Percentiles rank a stretch among this genome's conserved stretches.
Conservation (phyloP, 192 early-diverging fungal species). For the Backusella westeae region DNA sequence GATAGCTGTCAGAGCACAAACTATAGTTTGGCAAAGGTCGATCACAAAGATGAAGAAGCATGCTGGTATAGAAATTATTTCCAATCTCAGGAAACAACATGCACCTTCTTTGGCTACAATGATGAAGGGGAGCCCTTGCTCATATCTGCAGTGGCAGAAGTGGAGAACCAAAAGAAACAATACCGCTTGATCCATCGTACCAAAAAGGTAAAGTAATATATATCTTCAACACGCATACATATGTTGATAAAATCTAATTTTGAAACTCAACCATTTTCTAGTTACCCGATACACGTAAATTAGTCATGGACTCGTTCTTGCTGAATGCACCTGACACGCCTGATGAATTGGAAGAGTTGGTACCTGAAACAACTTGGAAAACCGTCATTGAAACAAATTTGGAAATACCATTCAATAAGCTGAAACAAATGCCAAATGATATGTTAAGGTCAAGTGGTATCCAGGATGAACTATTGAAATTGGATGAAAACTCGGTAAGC, state of each 20-base stretch:
- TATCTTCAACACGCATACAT: background rate
- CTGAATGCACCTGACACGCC: conserved; percentile 11
- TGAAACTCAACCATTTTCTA: background rate
- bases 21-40: conserved; percentile 15
- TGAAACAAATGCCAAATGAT: conserved; percentile 56
- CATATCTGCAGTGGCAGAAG: conserved; percentile 26
- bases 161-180: conserved; percentile 8
- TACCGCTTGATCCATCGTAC: conserved; percentile 29
- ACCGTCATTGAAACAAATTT: conserved; percentile 41
- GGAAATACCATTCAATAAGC: conserved; percentile 46
- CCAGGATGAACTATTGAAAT: conserved; percentile 59
- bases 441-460: conserved; percentile 39
- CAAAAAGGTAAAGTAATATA: conserved; percentile 17
- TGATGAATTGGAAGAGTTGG: background rate
- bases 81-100: conserved; percentile 11
- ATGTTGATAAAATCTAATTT: background rate
- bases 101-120: conserved; percentile 27
- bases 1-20: background rate
- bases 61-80: conserved; percentile 35
- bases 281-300: conserved; percentile 16
- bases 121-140: conserved; percentile 20
- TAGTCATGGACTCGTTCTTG: conserved; percentile 34
- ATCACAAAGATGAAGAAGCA: conserved; percentile 33
- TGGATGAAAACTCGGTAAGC: conserved; percentile 76
- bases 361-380: conserved; percentile 40